These are phyloP conservation scores for Haematococcus sp. DNA, from an alignment of 139 green algal genomes.

Conservation along the genomic window DNA sequence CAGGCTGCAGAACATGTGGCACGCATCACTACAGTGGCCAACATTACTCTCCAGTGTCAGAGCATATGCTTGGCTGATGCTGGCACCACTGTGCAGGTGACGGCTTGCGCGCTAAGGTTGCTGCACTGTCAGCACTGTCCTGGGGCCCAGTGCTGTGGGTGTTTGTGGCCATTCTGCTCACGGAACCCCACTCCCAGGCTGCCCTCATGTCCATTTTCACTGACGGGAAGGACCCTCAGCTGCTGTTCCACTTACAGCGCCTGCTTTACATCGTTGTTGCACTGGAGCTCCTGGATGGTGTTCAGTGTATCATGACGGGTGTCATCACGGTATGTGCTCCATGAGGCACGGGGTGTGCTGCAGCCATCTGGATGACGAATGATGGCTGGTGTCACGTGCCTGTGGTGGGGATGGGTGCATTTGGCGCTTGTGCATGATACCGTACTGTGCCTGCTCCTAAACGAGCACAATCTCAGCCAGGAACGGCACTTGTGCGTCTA, in stretches of 20 bases:
- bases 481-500: too few species aligned
- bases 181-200: slow-evolving; percentile 26
- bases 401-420: too few species aligned
- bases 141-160: slow-evolving; percentile 42
- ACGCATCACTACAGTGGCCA: neutral
- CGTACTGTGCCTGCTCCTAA: neutral
- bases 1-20: neutral
- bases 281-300: slow-evolving; percentile 43
- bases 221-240: slow-evolving; percentile 15
- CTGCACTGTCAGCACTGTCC: slow-evolving; percentile 7
- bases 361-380: too few species aligned
- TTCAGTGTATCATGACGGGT: slow-evolving; percentile 47
- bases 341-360: too few species aligned
- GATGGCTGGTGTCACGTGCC: too few species aligned
- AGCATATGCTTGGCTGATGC: too few species aligned
- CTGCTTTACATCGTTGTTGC: slow-evolving; percentile 48
- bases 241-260: slow-evolving; percentile 34
- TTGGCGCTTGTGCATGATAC: too few species aligned
- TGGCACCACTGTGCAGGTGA: too few species aligned
- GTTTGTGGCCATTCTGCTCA: slow-evolving; percentile 25
- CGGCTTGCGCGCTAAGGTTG: slow-evolving; percentile 7
- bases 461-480: neutral
- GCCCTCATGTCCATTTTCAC: slow-evolving; percentile 46
- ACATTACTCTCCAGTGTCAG: neutral
- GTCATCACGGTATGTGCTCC: slow-evolving; percentile 24